Conservation (phyloP, 169 alveolate species). For the Plasmodium berghei region DNA sequence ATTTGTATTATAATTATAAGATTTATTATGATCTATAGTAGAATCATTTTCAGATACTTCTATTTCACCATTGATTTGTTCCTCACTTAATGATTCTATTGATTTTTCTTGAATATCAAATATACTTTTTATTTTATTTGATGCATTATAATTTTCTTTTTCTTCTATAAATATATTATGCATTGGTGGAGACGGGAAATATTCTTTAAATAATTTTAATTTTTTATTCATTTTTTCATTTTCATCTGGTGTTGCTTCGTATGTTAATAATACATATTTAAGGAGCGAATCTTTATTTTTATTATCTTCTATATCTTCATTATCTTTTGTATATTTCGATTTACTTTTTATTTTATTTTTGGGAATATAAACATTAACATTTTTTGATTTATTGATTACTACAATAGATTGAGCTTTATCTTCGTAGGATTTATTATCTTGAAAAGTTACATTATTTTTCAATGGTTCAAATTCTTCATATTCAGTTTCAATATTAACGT, state of each 20-base stretch:
- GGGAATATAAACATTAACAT: slow-evolving; percentile 45
- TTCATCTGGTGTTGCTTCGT: slow-evolving; percentile 28
- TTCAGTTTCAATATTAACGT: not conserved
- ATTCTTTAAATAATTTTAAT: slow-evolving; percentile 26
- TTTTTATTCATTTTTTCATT: slow-evolving; percentile 35
- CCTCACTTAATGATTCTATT: too few species aligned
- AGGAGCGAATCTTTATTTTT: not conserved
- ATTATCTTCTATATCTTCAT: not conserved
- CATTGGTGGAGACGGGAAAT: slow-evolving; percentile 20
- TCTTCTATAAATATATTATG: not conserved
- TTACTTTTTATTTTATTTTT: not conserved
- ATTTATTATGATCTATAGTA: too few species aligned
- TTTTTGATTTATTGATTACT: slow-evolving; percentile 45
- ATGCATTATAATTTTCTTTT: not conserved
- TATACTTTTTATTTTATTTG: too few species aligned
- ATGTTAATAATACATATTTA: slow-evolving; percentile 29
- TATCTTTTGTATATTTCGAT: too few species aligned
- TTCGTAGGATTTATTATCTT: slow-evolving; percentile 23
- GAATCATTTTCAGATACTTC: too few species aligned
- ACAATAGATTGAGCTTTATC: slow-evolving; percentile 35
- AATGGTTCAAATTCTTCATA: slow-evolving; percentile 3
- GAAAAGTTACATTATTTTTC: slow-evolving; percentile 15
- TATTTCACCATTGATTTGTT: too few species aligned
- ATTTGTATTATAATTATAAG: too few species aligned
- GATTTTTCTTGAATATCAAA: too few species aligned